Conservation (phyloP, 768 basidiomycete species). For the Xerocomellus amylosporus region DNA sequence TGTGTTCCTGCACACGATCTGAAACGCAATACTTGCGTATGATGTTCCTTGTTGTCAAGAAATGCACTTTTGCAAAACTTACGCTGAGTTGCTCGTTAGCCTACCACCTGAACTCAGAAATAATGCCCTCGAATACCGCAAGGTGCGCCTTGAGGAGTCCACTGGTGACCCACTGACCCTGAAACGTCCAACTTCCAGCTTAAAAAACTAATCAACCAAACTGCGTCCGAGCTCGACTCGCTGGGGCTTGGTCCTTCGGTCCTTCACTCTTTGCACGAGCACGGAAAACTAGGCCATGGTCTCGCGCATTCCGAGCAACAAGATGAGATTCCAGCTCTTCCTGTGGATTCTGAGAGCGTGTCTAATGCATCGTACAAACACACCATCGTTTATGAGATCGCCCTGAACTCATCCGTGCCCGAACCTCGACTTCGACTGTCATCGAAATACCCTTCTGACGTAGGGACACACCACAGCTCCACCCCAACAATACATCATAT, state of each 20-base stretch:
- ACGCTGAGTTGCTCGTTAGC: slow-evolving; percentile 54
- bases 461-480: not conserved
- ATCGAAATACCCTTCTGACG: slow-evolving; percentile 22
- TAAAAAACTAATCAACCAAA: slow-evolving; percentile 85
- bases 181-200: slow-evolving; percentile 46
- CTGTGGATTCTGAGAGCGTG: not conserved
- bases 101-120: slow-evolving; percentile 76
- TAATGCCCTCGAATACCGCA: slow-evolving; percentile 84
- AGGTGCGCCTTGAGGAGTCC: slow-evolving; percentile 39
- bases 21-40: not conserved
- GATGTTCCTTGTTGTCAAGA: not conserved
- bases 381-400: slow-evolving; percentile 57
- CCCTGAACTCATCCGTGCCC: slow-evolving; percentile 42
- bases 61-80: slow-evolving; percentile 78
- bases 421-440: slow-evolving; percentile 55
- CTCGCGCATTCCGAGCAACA: too few relatives aligned
- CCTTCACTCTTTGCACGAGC: slow-evolving; percentile 35
- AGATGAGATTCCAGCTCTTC: not conserved
- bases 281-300: too few relatives aligned
- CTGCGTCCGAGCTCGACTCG: slow-evolving; percentile 72
- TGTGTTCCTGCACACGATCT: too few relatives aligned
- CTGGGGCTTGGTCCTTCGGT: slow-evolving; percentile 58
- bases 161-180: not conserved
- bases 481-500: not conserved
- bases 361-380: slow-evolving; percentile 1